Conservation (phyloP, 1,139 yeast genomes). For the Candida buenavistaensis region DNA sequence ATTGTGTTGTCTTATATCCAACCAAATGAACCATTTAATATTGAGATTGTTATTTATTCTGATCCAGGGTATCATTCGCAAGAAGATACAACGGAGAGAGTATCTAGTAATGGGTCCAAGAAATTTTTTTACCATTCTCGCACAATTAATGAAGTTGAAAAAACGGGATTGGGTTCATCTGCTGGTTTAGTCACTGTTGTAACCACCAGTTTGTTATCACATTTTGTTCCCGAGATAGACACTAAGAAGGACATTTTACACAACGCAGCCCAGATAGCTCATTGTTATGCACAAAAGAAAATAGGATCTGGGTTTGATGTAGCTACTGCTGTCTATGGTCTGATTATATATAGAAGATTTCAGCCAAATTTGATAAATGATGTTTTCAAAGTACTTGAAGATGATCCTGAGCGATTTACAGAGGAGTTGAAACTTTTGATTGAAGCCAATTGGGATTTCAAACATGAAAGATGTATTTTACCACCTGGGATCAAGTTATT, state of each 20-base stretch:
- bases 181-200: constrained; percentile 90
- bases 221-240: constrained; percentile 28
- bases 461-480: constrained; percentile 52
- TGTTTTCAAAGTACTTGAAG: constrained; percentile 24
- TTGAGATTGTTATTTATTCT: constrained; percentile 67
- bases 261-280: constrained; percentile 84
- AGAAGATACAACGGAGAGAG: constrained; percentile 36
- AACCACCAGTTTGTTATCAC: constrained; percentile 64
- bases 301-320: constrained; percentile 97
- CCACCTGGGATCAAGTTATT: constrained; percentile 69
- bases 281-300: constrained; percentile 91
- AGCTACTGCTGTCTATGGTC: constrained; percentile 92
- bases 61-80: constrained; percentile 92
- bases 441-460: constrained; percentile 60
- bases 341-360: constrained; percentile 78
- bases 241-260: constrained; percentile 51
- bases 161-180: constrained; percentile 95
- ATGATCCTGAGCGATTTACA: constrained; percentile 11
- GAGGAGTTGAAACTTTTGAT: constrained; percentile 36
- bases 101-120: constrained; percentile 33
- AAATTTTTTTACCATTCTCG: constrained; percentile 59
- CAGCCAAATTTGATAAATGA: constrained; percentile 50
- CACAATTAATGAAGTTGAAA: constrained; percentile 72
- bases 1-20: constrained; percentile 55
- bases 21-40: constrained; percentile 27